These are phyloP conservation scores for Stachybotrys elegans DNA, from an alignment of 2,329 filamentous ascomycete genomes.

Conservation along the genomic window DNA sequence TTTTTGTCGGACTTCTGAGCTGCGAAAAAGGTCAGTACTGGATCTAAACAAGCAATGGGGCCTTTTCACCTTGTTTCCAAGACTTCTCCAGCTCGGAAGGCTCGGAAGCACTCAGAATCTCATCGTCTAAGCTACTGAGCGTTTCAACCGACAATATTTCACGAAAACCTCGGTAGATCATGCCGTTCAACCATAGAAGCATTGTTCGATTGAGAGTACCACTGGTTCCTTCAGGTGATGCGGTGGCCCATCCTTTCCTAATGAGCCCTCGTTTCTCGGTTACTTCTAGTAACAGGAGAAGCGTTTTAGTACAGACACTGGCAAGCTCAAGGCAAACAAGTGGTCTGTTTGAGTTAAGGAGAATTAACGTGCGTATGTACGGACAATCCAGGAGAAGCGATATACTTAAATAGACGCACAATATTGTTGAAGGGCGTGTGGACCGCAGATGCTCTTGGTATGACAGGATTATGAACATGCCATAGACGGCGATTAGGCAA, in stretches of 20 bases:
- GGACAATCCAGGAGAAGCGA: slow-evolving; percentile 26
- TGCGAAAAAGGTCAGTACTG: not conserved
- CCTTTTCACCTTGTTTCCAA: slow-evolving; percentile 9
- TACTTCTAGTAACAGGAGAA: slow-evolving; percentile 23
- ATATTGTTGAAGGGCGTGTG: slow-evolving; percentile 24
- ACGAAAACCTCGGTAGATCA: slow-evolving; percentile 21
- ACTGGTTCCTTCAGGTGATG: slow-evolving; percentile 23
- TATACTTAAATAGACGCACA: slow-evolving; percentile 23
- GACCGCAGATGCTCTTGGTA: slow-evolving; percentile 25
- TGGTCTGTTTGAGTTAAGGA: slow-evolving; percentile 14
- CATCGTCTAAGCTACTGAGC: slow-evolving; percentile 9
- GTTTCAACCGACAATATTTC: slow-evolving; percentile 14
- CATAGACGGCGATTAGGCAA: slow-evolving; percentile 11
- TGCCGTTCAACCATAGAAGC: slow-evolving; percentile 26
- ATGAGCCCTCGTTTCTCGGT: slow-evolving; percentile 20
- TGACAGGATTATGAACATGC: slow-evolving; percentile 16
- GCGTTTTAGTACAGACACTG: slow-evolving; percentile 19
- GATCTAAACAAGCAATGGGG: not conserved
- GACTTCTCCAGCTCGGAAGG: slow-evolving; percentile 7
- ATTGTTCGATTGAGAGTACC: slow-evolving; percentile 22
- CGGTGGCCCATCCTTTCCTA: slow-evolving; percentile 11
- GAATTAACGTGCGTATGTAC: slow-evolving; percentile 23
- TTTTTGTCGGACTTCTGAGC: slow-evolving; percentile 14
- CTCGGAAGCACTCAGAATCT: slow-evolving; percentile 11
- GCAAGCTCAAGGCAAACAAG: slow-evolving; percentile 19